Percentiles rank a stretch among this genome's conserved stretches.
Evolutionary conservation across 2,329 filamentous ascomycete genomes (phyloP).

Genomic region (Elsinoe perseae): DNA sequence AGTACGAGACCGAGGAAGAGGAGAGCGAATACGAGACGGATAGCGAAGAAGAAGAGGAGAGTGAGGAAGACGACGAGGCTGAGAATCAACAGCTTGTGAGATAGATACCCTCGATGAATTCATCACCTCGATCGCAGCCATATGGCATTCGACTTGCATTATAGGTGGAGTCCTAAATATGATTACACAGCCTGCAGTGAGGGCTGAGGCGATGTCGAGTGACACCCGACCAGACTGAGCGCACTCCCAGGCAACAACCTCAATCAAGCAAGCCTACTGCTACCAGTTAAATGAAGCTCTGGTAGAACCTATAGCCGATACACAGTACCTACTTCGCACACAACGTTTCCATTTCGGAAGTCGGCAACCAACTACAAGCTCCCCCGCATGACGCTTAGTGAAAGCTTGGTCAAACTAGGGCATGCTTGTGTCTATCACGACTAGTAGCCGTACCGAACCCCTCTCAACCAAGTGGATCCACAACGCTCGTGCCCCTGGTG

Average conservation of each 20-base stretch:
- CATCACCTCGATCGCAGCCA: not conserved
- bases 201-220: too few species aligned
- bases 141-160: not conserved
- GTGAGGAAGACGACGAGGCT: slow-evolving; percentile 20
- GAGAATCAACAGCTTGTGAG: slow-evolving; percentile 34
- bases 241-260: too few species aligned
- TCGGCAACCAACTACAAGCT: not conserved
- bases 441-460: not conserved
- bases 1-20: slow-evolving; percentile 44
- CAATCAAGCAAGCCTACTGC: too few species aligned
- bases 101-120: slow-evolving; percentile 16
- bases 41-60: slow-evolving; percentile 44
- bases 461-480: not conserved
- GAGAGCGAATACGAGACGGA: slow-evolving; percentile 48
- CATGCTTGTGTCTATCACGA: slow-evolving; percentile 8
- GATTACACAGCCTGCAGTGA: too few species aligned
- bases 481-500: not conserved
- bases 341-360: not conserved
- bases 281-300: not conserved
- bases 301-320: not conserved
- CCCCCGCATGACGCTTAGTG: slow-evolving; percentile 5
- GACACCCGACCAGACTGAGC: too few species aligned
- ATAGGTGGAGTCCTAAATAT: too few species aligned
- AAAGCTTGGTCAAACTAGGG: slow-evolving; percentile 8
- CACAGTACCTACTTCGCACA: too few species aligned